Conservation (phyloP, 164 flowering plant species). For the Nelumbo lutea region DNA sequence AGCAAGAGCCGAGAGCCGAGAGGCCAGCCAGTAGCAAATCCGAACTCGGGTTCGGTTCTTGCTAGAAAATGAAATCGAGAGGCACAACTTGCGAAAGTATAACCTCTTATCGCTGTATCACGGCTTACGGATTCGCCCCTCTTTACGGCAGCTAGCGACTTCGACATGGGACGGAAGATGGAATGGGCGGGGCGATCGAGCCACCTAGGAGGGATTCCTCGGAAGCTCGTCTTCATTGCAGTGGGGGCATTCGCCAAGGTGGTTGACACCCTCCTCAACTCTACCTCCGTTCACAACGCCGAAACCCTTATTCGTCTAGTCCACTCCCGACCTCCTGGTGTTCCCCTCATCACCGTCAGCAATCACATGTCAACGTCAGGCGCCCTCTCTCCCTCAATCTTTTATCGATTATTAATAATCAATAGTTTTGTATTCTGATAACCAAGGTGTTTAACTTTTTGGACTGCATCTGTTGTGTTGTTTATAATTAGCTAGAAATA, state of each 20-base stretch:
- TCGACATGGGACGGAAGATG: slow-evolving; percentile 34
- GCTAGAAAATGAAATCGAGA: no score
- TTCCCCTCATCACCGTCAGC: slow-evolving; percentile 78
- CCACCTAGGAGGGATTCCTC: slow-evolving; percentile 58
- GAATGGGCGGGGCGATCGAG: slow-evolving; percentile 54
- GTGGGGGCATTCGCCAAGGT: slow-evolving; percentile 63
- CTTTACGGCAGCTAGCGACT: neutral
- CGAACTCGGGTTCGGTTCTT: no score
- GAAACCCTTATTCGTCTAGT: slow-evolving; percentile 56
- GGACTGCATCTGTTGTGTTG: no score
- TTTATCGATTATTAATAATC: no score
- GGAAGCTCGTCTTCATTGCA: slow-evolving; percentile 42
- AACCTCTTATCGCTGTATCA: no score
- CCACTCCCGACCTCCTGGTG: slow-evolving; percentile 55
- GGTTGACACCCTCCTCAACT: slow-evolving; percentile 42
- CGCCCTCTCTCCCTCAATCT: neutral
- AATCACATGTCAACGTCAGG: slow-evolving; percentile 86
- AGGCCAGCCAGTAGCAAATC: no score
- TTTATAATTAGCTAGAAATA: no score
- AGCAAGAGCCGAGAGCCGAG: no score
- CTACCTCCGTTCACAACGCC: slow-evolving; percentile 57
- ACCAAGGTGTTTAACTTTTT: no score
- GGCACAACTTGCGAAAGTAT: no score
- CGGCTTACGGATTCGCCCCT: neutral
- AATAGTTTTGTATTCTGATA: no score